A percentile compares a stretch with the other conserved stretches of the same genome.
Conservation (phyloP, 331 rosid genomes). For the Stylosanthes scabra region DNA sequence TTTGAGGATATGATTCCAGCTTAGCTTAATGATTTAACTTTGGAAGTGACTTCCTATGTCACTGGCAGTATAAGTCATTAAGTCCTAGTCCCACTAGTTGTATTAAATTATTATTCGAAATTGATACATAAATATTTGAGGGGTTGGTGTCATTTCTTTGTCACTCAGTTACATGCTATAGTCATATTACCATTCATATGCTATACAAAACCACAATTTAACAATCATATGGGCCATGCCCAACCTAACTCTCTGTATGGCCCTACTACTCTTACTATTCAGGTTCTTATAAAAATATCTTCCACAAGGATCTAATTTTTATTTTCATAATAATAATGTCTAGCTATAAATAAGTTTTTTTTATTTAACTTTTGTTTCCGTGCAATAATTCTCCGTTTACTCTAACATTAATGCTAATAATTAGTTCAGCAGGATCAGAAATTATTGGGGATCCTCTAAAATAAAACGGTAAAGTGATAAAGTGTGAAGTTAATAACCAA, state of each 20-base stretch:
- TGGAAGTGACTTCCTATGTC: conserved; percentile 54
- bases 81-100: conserved; percentile 51
- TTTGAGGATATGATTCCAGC: conserved; percentile 49
- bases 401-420: conserved; percentile 16
- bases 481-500: too few species aligned
- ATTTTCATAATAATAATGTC: too few species aligned
- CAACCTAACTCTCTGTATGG: conserved; percentile 32
- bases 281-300: neutral
- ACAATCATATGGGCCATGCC: conserved; percentile 39
- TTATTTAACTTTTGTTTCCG: too few species aligned
- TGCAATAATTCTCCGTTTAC: neutral
- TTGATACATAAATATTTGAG: conserved; percentile 8
- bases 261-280: conserved; percentile 28
- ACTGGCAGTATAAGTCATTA: conserved; percentile 30
- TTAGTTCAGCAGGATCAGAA: conserved; percentile 7
- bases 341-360: too few species aligned
- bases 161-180: conserved; percentile 55
- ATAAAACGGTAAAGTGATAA: too few species aligned
- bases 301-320: too few species aligned
- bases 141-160: conserved; percentile 60
- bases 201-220: conserved; percentile 29
- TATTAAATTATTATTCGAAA: conserved; percentile 36
- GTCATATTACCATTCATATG: conserved; percentile 30
- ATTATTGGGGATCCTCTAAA: neutral
- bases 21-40: conserved; percentile 43